These are phyloP conservation scores for Hysterium pulicare DNA, from an alignment of 2,329 filamentous ascomycete species.

Conservation along the genomic window DNA sequence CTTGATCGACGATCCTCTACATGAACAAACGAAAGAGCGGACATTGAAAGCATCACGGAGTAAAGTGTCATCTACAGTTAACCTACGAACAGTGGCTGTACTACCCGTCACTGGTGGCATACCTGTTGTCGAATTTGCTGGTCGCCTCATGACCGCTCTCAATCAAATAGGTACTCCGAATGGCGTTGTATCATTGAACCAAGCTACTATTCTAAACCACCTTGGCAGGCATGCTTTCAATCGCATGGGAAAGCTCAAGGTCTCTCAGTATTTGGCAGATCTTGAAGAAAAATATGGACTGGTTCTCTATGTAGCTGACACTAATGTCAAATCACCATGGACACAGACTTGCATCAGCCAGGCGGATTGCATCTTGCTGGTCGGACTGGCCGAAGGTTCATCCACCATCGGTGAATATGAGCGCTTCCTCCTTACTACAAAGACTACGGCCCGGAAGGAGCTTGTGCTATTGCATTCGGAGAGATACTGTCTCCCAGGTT, in stretches of 20 bases:
- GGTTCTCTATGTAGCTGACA: conserved; percentile 93
- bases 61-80: conserved; percentile 79
- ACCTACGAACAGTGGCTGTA: conserved; percentile 87
- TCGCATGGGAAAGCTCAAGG: conserved; percentile 92
- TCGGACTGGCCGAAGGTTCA: conserved; percentile 86
- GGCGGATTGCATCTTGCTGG: conserved; percentile 90
- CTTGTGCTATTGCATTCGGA: conserved; percentile 87
- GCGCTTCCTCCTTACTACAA: conserved; percentile 91
- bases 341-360: conserved; percentile 97
- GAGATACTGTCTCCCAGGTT: conserved; percentile 76
- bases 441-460: conserved; percentile 92
- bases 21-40: conserved; percentile 62
- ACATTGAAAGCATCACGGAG: conserved; percentile 54
- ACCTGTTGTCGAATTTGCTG: conserved; percentile 92
- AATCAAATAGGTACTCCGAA: conserved; percentile 85
- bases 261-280: conserved; percentile 94
- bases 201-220: conserved; percentile 90
- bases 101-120: conserved; percentile 88
- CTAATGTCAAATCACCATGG: conserved; percentile 95
- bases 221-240: conserved; percentile 95
- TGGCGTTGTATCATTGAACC: conserved; percentile 87
- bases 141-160: conserved; percentile 80
- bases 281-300: conserved; percentile 96
- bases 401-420: conserved; percentile 94
- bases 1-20: conserved; percentile 75